A percentile compares a stretch with the other conserved stretches of the same genome.
Conservation (phyloP, 2,329 filamentous ascomycete species). For the Claviceps sp. region DNA sequence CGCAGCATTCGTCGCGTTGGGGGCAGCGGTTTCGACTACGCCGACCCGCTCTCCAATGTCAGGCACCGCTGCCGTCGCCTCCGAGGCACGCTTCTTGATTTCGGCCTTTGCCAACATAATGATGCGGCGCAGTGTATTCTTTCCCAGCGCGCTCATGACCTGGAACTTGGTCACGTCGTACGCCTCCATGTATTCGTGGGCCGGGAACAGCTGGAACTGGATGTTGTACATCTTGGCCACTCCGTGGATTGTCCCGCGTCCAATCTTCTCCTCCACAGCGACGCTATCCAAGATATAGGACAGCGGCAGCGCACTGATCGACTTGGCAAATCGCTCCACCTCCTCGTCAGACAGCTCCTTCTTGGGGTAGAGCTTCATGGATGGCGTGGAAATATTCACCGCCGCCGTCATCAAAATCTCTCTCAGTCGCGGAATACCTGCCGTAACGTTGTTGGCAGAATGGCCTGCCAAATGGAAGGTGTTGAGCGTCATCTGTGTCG, state of each 20-base stretch:
- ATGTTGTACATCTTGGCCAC: slow-evolving; percentile 80
- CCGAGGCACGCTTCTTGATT: slow-evolving; percentile 64
- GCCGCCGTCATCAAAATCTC: slow-evolving; percentile 98
- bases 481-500: slow-evolving; percentile 98
- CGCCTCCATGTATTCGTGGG: slow-evolving; percentile 67
- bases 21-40: slow-evolving; percentile 36
- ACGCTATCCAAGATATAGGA: slow-evolving; percentile 74
- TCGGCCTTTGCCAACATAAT: slow-evolving; percentile 60
- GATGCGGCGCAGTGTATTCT: slow-evolving; percentile 60
- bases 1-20: slow-evolving; percentile 19
- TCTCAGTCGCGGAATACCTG: slow-evolving; percentile 91
- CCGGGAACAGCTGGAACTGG: slow-evolving; percentile 69
- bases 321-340: slow-evolving; percentile 74
- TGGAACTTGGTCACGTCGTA: slow-evolving; percentile 74
- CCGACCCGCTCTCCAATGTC: slow-evolving; percentile 49
- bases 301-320: slow-evolving; percentile 74
- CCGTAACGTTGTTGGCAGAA: slow-evolving; percentile 94
- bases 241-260: slow-evolving; percentile 51
- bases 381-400: slow-evolving; percentile 74
- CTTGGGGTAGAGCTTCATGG: slow-evolving; percentile 73
- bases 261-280: slow-evolving; percentile 66
- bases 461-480: slow-evolving; percentile 99
- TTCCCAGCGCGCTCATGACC: slow-evolving; percentile 68
- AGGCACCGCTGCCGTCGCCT: slow-evolving; percentile 57
- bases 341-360: slow-evolving; percentile 55